A percentile compares a stretch with the other conserved stretches of the same genome.
These are phyloP conservation scores for Aspergillus fructus DNA, from an alignment of 2,329 filamentous ascomycete genomes.

Conservation along the genomic window DNA sequence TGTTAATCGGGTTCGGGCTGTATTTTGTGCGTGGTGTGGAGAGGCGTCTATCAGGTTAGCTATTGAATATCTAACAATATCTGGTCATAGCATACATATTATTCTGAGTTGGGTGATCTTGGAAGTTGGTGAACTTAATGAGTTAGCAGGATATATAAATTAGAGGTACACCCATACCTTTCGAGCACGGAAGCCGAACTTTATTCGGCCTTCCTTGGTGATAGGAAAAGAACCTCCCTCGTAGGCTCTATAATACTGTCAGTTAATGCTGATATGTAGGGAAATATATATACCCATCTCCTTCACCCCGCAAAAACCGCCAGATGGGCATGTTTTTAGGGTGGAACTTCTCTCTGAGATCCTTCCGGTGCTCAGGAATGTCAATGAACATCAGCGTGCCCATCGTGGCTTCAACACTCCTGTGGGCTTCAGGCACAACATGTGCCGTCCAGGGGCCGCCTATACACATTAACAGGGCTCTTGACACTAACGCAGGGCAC, in stretches of 20 bases:
- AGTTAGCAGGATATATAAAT: not conserved
- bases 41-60: not conserved
- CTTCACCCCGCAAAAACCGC: not conserved
- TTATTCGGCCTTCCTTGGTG: not conserved
- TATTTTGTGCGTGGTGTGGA: not conserved
- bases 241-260: not conserved
- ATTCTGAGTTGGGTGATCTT: not conserved
- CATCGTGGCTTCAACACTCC: not conserved
- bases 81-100: not conserved
- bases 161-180: not conserved
- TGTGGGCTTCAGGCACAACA: not conserved
- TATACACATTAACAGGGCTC: not conserved
- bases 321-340: not conserved
- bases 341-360: not conserved
- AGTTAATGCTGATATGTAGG: not conserved
- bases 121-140: not conserved
- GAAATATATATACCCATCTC: not conserved
- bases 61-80: not conserved
- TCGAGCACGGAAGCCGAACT: not conserved
- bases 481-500: not conserved
- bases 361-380: not conserved
- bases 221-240: not conserved
- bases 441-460: not conserved
- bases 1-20: not conserved
- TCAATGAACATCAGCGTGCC: not conserved